Evolutionary conservation across 1,284 basidiomycete species (phyloP).

Genomic region (Sporisorium scitamineum): DNA sequence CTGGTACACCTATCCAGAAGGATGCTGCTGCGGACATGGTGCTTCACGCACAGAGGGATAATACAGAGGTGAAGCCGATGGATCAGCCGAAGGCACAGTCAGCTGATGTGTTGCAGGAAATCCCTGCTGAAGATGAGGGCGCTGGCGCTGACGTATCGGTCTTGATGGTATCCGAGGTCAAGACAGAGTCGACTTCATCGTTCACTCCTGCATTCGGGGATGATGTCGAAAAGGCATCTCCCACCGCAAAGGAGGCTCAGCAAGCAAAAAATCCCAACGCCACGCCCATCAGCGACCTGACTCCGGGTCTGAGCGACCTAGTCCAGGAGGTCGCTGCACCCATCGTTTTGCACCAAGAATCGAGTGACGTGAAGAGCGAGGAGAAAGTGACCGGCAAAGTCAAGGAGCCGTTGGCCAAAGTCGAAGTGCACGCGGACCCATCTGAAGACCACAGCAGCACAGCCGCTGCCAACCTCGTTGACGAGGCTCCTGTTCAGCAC

Average conservation of each 20-base stretch:
- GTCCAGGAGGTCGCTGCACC: neutral
- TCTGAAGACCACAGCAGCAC: neutral
- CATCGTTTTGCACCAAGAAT: neutral
- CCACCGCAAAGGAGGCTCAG: neutral
- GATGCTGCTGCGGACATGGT: neutral
- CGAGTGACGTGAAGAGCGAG: neutral
- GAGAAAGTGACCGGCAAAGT: neutral
- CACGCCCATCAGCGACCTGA: neutral
- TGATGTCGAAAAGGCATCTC: neutral
- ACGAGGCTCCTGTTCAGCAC: neutral
- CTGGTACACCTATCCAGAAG: neutral
- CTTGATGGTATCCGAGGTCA: neutral
- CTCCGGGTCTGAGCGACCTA: neutral
- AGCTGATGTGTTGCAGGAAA: neutral
- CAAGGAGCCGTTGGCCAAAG: no score
- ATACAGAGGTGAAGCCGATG: neutral
- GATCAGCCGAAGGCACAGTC: neutral
- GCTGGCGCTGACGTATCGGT: neutral
- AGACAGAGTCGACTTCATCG: neutral
- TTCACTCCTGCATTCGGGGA: slow-evolving; percentile 4
- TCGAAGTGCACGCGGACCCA: neutral
- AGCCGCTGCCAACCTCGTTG: neutral
- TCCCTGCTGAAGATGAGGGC: neutral
- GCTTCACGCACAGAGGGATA: neutral
- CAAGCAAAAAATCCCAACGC: neutral